Base-by-base conservation (phyloP, 192 early-diverging fungal genomes). In the Oehlia diaphana region DNA sequence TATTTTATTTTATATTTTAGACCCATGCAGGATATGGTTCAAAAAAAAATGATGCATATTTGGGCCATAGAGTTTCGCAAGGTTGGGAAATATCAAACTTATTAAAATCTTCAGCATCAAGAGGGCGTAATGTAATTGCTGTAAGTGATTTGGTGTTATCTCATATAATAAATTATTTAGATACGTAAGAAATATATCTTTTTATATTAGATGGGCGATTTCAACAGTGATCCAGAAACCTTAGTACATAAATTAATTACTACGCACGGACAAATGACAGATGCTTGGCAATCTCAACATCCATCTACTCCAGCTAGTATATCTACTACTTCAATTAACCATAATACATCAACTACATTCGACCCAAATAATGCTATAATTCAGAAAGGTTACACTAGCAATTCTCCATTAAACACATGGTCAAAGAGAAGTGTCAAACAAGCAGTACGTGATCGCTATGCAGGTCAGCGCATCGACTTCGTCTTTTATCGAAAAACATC, bases 331-430 rank as follows among this genome's bases (percentile, higher is more conserved):
- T 78, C 76, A 42, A 19, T 68, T 26, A 33, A 21, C 12, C 23
- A 70, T n/a, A 65, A 66, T 33, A 64, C 37, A 13, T 0, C 28
- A 61, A 1, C 23, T 64, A 68, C 73, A 13, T 63, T 82, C 44
- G 83, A 83, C 12, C 79, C 85, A 21, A 80, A 83, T 12, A 72
- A 82, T 44, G 79, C 85, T 4, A 84, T 88, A 16, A 21, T 78
- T 19, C 80, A 85, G 33, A 84, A 88, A 80, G 89, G 89, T n/a
- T 81, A 84, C 37, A 90, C 89, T 31, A 88, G 87, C 71, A 84
- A 89, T 58, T 87, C 89, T 4, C 85, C 89, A 10, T n/a, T 83
- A 31, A 89, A 90, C 65, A 78, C 82, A 12, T 90, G 89, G 89
- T 74, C 84, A 13, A 87, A 88, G 28, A 82, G 82, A 39, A 74